Percentiles rank a stretch among this genome's conserved stretches.
These are phyloP conservation scores for Kodamaea kaohsiungensis DNA, from an alignment of 805 yeast genomes.

Conservation along the genomic window DNA sequence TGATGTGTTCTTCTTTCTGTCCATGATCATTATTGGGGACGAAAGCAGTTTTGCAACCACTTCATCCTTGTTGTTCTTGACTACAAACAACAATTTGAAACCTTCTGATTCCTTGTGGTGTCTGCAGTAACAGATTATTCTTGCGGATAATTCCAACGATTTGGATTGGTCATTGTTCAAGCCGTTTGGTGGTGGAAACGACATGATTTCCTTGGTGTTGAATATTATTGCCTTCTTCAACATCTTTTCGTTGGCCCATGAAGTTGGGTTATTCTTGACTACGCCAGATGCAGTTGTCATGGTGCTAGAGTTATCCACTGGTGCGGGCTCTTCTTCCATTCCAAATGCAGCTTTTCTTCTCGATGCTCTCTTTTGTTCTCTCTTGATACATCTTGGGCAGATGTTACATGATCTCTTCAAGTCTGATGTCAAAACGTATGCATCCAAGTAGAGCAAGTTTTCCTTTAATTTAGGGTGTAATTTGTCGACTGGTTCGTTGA, in stretches of 20 bases:
- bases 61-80: slow-evolving; percentile 60
- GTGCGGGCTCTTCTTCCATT: slow-evolving; percentile 9
- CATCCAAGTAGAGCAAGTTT: slow-evolving; percentile 67
- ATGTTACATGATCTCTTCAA: slow-evolving; percentile 59
- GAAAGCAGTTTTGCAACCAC: slow-evolving; percentile 74
- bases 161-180: slow-evolving; percentile 32
- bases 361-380: slow-evolving; percentile 93
- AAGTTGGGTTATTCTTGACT: slow-evolving; percentile 56
- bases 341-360: slow-evolving; percentile 74
- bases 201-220: slow-evolving; percentile 85
- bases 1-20: slow-evolving; percentile 72
- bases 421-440: slow-evolving; percentile 71
- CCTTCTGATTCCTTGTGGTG: slow-evolving; percentile 92
- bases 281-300: slow-evolving; percentile 22
- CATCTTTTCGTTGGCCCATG: slow-evolving; percentile 74
- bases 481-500: slow-evolving; percentile 50
- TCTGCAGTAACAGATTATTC: slow-evolving; percentile 94
- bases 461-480: slow-evolving; percentile 44
- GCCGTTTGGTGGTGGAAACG: slow-evolving; percentile 64
- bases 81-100: slow-evolving; percentile 67
- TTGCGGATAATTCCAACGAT: slow-evolving; percentile 54
- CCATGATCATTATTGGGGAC: slow-evolving; percentile 85
- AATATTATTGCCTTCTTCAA: slow-evolving; percentile 84
- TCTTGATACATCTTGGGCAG: slow-evolving; percentile 84
- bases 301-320: slow-evolving; percentile 11